Evolutionary conservation across 345 rosid species (phyloP), one percentile per base, ranked within the genome.

Genomic region (Noccaea caerulescens): DNA sequence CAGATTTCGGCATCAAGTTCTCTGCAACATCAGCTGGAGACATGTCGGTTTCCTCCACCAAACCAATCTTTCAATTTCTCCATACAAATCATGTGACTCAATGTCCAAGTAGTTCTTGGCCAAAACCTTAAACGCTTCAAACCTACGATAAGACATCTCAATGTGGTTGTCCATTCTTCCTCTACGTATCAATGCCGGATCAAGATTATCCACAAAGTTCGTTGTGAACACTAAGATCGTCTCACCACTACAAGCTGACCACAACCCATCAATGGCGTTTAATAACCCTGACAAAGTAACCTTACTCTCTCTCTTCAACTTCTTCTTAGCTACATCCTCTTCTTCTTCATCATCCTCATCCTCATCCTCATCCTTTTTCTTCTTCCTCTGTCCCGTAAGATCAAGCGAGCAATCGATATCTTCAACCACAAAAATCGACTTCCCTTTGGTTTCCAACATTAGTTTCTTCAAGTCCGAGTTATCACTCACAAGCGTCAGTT

Each of bases 371-470:
- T 69, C 50, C 7, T 62, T 55, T 27, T 54, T 71, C 32, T 61
- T 54, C 76, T 46, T 64, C 38, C 51, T 49, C 1, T 72, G 58
- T 3, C 65, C 76, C 10, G 51, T 72, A 4, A 72, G 33, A 14
- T 37, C 50, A 37, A 72, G 76, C 7, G 66, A 72, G 10, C 77
- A 72, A 30, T 72, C 71, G 8, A 72, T 72, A 0, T 87, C 93
- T 84, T 91, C 91, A 46, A 91, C 80, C 65, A 85, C 82, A 2
- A 88, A 45, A 32, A 91, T 76, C 0, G 87, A 77, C 68, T 84
- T 83, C 50, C 52, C 56, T 0, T 67, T 67, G 0, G 90, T 86
- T 1, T 82, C 87, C 4, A 88, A 23, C 54, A 91, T 41, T 2
- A 91, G 72, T 72, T 49, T 83, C 68, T 75, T 80, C 32, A 88